phyloP scores from a whole-genome alignment of 495 filamentous ascomycete species.

The Usnea hakonensis region DNA sequence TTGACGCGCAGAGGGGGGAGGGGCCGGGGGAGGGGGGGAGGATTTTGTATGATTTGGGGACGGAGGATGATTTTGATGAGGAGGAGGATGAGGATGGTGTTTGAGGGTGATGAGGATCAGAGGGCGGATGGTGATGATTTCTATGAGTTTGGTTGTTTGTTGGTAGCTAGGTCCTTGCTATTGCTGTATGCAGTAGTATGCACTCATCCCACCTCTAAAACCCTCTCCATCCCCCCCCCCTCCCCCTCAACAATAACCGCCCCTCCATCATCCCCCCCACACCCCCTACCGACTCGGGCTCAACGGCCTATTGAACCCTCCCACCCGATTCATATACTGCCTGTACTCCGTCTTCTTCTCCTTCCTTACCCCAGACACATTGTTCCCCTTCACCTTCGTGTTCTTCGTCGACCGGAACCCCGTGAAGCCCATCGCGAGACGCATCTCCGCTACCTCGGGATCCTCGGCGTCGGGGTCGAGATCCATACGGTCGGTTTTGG shows the following conservation, averaged over 20 bases:
- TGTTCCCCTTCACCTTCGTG: conserved; percentile 84
- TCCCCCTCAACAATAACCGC: no score
- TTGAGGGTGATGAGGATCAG: conserved; percentile 29
- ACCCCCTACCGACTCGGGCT: conserved; percentile 37
- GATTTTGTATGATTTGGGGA: conserved; percentile 93
- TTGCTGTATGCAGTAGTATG: no score
- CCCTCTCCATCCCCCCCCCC: no score
- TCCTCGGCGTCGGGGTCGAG: conserved; percentile 48
- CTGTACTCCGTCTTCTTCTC: conserved; percentile 94
- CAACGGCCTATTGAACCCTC: conserved; percentile 91
- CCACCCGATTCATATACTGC: conserved; percentile 98
- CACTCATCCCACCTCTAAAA: no score
- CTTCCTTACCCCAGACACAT: conserved; percentile 76
- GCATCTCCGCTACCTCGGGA: conserved; percentile 66
- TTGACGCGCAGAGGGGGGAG: conserved; percentile 83
- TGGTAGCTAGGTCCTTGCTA: no score
- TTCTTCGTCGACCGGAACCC: conserved; percentile 81
- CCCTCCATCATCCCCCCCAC: no score
- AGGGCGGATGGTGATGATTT: no score
- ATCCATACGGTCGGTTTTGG: conserved; percentile 33
- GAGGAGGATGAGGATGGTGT: conserved; percentile 98
- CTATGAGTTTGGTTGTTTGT: no score
- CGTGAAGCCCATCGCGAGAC: conserved; percentile 78
- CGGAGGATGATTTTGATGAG: conserved; percentile 97
- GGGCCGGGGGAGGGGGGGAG: conserved; percentile 72